Evolutionary conservation across 2,329 filamentous ascomycete genomes (phyloP).

Genomic region (Alternaria angustiovoidea): DNA sequence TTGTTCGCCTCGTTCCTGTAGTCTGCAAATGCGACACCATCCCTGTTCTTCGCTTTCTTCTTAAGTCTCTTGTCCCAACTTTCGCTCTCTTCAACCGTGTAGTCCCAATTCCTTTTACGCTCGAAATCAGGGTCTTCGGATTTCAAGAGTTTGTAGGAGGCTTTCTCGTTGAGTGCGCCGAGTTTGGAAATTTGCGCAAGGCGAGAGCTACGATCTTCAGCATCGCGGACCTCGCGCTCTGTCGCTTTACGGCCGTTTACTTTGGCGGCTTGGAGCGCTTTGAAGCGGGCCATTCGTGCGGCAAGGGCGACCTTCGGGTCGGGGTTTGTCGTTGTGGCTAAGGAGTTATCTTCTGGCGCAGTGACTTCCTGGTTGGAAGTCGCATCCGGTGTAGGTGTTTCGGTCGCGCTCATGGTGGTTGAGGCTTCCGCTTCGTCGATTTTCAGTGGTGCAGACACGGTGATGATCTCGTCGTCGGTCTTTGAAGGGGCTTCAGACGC

Average conservation of each 20-base stretch:
- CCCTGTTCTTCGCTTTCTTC: conserved; percentile 81
- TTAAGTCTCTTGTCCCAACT: conserved; percentile 90
- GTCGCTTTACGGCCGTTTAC: conserved; percentile 69
- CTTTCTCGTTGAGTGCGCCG: conserved; percentile 85
- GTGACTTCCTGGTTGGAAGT: conserved; percentile 1
- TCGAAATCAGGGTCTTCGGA: conserved; percentile 95
- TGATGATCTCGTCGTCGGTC: not conserved
- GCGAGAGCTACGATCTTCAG: conserved; percentile 40
- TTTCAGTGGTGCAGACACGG: not conserved
- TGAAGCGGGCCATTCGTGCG: conserved; percentile 74
- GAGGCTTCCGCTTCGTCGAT: conserved; percentile 8
- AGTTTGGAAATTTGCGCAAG: conserved; percentile 73
- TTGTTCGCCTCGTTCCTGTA: conserved; percentile 88
- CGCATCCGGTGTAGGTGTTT: conserved; percentile 12
- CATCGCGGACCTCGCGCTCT: conserved; percentile 48
- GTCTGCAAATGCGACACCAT: conserved; percentile 90
- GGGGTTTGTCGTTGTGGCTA: conserved; percentile 9
- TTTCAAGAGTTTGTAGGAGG: conserved; percentile 91
- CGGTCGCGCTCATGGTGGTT: conserved; percentile 13
- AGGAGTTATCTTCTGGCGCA: conserved; percentile 12
- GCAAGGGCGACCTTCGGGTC: conserved; percentile 46
- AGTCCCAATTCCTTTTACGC: conserved; percentile 98
- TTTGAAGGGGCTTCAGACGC: not conserved
- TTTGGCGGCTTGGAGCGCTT: conserved; percentile 79
- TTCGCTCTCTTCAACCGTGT: conserved; percentile 94